A percentile compares a stretch with the other conserved stretches of the same genome.
Conservation (phyloP, 2,329 filamentous ascomycete genomes). For the Claviceps arundinis region DNA sequence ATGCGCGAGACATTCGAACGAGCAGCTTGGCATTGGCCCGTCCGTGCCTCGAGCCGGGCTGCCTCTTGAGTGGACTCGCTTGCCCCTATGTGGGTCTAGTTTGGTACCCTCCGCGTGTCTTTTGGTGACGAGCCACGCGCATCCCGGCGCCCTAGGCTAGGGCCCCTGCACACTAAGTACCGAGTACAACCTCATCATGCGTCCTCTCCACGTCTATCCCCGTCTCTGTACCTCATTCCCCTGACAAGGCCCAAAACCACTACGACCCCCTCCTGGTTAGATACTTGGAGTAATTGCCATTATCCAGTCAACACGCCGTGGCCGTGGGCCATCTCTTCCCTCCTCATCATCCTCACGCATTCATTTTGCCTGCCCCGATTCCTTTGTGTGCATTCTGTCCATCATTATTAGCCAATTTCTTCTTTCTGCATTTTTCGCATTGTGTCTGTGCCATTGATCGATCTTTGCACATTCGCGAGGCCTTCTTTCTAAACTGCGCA, state of each 20-base stretch:
- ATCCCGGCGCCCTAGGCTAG: not conserved
- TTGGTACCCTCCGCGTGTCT: no score
- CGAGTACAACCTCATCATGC: not conserved
- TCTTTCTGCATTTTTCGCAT: not conserved
- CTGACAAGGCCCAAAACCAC: not conserved
- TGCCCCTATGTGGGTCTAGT: no score
- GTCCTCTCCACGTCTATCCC: not conserved
- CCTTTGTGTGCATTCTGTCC: not conserved
- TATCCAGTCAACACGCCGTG: not conserved
- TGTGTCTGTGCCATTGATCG: not conserved
- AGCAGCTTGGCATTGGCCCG: no score
- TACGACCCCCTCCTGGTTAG: not conserved
- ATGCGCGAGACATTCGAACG: no score
- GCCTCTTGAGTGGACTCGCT: no score
- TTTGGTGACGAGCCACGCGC: no score
- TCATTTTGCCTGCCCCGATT: conserved; percentile 1
- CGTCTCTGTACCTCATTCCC: not conserved
- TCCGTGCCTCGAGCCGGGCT: no score
- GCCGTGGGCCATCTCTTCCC: not conserved
- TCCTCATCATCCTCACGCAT: conserved; percentile 1
- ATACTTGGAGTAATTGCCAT: no score
- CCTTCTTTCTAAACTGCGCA: not conserved
- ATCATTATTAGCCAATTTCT: not conserved
- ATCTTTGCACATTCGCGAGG: not conserved
- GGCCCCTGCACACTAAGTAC: not conserved